Percentiles rank a stretch among this genome's conserved stretches.
phyloP scores from a whole-genome alignment of 2,329 filamentous ascomycete genomes.

The Apiospora koreana region DNA sequence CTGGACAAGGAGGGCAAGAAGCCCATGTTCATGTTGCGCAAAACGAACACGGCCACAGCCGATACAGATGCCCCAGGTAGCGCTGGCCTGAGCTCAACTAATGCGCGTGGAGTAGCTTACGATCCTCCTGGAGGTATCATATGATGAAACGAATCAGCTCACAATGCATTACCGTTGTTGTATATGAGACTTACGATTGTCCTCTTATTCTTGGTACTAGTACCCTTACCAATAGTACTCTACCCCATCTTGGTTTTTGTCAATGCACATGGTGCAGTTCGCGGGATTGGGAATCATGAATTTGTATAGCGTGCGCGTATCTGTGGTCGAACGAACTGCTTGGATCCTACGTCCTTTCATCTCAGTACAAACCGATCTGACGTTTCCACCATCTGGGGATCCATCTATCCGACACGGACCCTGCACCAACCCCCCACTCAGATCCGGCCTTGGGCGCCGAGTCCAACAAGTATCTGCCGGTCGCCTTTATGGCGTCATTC shows the following conservation, averaged over 20 bases:
- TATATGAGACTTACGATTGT: slow-evolving; percentile 12
- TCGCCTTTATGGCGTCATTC: neutral
- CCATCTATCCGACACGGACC: slow-evolving; percentile 7
- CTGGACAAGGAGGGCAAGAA: slow-evolving; percentile 96
- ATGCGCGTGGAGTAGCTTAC: slow-evolving; percentile 48
- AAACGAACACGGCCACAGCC: slow-evolving; percentile 56
- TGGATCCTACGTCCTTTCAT: slow-evolving; percentile 7
- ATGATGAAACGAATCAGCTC: slow-evolving; percentile 30
- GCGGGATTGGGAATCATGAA: slow-evolving; percentile 5
- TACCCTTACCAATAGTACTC: slow-evolving; percentile 7
- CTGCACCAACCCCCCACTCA: slow-evolving; percentile 8
- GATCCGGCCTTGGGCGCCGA: neutral
- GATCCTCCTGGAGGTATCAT: slow-evolving; percentile 64
- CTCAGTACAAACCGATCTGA: slow-evolving; percentile 1
- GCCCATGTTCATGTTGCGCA: slow-evolving; percentile 97
- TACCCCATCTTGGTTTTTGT: slow-evolving; percentile 7
- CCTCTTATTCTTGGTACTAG: slow-evolving; percentile 2
- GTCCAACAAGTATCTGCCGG: slow-evolving; percentile 2
- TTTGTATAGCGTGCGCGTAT: slow-evolving; percentile 6
- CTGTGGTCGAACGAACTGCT: neutral
- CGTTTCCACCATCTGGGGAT: slow-evolving; percentile 5
- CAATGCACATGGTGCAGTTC: neutral
- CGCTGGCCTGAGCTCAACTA: slow-evolving; percentile 48
- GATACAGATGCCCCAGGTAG: slow-evolving; percentile 55
- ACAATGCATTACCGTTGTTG: slow-evolving; percentile 7